Base-by-base conservation (phyloP, 306 rosid genomes). In the Geum urbanum region DNA sequence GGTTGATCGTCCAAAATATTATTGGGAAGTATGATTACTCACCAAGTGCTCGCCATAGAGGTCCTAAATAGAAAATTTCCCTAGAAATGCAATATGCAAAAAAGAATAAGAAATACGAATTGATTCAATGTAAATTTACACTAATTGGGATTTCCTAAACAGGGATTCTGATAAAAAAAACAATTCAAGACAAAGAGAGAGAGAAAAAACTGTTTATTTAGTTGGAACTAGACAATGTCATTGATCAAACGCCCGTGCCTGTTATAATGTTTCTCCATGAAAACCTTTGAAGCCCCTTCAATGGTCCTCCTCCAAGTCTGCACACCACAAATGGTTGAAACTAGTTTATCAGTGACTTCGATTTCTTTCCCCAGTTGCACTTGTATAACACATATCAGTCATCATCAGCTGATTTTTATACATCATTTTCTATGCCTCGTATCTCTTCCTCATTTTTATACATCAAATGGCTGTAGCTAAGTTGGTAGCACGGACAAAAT, bases 281-380 rank as follows among this genome's bases (percentile, higher is more conserved):
- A 86, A 55, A 87, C 85, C 80, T 82, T 88, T 48, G 97, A 94
- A 18, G 96, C 96, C 32, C 94, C 92, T 79, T 90, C 88, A 6
- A 88, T 81, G 18, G 96, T 85, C 82, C 83, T 87, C 52, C 86
- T 86, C 98, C 97, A 94, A 56, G 94, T 84, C 98, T 90, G 82
- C 81, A 62, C 69, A 39, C 8, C 44, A 54, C 15, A 40, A 2
- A 10, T 5, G 5, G 19, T 22, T n/a, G 18, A 8, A 4, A 43
- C 10, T 35, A 13, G 14, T 13, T 20, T 46, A 54, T 65, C 18
- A 16, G 8, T 51, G 52, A 70, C 74, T 56, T 41, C 37, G 37
- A 32, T 32, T 18, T 18, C n/a, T 35, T 9, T 27, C 53, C 48
- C 59, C 61, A 72, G 18, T 72, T 72, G 74, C 52, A 70, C 41